phyloP scores from a whole-genome alignment of 2,329 filamentous ascomycete species.

The Aspergillus melleus region DNA sequence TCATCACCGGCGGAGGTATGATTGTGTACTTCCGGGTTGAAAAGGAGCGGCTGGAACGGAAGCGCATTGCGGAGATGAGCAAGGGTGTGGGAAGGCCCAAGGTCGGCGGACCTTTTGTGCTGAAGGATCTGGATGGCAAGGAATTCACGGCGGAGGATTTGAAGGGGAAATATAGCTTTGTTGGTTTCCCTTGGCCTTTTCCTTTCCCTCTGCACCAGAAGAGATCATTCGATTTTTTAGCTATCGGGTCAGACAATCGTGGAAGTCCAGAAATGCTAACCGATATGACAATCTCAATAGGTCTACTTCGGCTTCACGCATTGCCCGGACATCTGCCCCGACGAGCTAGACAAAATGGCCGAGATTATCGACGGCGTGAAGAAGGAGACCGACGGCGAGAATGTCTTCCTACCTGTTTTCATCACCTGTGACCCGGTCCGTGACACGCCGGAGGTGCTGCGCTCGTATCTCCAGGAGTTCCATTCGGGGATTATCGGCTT shows the following conservation, averaged over 20 bases:
- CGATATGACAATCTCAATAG: constrained; percentile 45
- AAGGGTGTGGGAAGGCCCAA: constrained; percentile 93
- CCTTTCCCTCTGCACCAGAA: no score
- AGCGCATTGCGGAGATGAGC: constrained; percentile 83
- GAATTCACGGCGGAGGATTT: constrained; percentile 76
- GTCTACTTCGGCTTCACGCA: constrained; percentile 98
- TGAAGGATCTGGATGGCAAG: constrained; percentile 79
- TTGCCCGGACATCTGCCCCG: constrained; percentile 97
- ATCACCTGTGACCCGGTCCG: constrained; percentile 93
- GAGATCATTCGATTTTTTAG: no score
- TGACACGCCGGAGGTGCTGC: constrained; percentile 81
- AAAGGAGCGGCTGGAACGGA: constrained; percentile 85
- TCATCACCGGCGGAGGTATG: constrained; percentile 72
- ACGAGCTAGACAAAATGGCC: constrained; percentile 99
- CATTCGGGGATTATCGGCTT: constrained; percentile 82
- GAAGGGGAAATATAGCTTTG: constrained; percentile 73
- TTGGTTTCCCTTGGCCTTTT: constrained; percentile 27
- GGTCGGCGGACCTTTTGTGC: constrained; percentile 82
- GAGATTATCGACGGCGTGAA: constrained; percentile 75
- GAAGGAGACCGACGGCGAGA: constrained; percentile 37
- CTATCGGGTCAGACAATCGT: no score
- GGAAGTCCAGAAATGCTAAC: neutral
- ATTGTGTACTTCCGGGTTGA: constrained; percentile 91
- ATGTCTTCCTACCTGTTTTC: constrained; percentile 73
- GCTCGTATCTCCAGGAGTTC: constrained; percentile 86